Evolutionary conservation across 2,329 filamentous ascomycete species (phyloP).

Genomic region (Sarocladium brachiariae): DNA sequence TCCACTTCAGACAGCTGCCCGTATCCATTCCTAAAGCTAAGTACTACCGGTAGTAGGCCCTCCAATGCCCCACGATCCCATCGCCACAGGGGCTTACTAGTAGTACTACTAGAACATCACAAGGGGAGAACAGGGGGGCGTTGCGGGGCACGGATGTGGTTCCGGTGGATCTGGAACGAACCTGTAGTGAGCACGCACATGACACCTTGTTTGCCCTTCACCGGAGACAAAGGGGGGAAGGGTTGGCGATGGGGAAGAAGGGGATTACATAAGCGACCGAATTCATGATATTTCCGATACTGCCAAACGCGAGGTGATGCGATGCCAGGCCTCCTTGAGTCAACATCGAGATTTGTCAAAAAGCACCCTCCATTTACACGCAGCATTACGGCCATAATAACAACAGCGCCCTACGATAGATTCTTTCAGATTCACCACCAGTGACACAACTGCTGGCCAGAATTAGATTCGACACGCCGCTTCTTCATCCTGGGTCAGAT

Average conservation of each 20-base stretch:
- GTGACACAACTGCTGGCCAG: no score
- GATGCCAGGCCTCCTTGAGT: not conserved
- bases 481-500: no score
- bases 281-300: not conserved
- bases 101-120: not conserved
- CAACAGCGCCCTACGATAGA: no score
- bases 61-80: conserved; percentile 6
- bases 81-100: no score
- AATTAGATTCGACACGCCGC: no score
- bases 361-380: no score
- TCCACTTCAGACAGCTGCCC: conserved; percentile 5
- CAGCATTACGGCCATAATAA: no score
- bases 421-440: no score
- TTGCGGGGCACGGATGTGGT: not conserved
- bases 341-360: no score
- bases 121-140: not conserved
- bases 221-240: not conserved
- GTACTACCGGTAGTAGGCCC: no score
- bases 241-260: not conserved
- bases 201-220: no score
- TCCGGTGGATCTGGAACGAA: not conserved
- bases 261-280: not conserved
- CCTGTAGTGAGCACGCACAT: no score
- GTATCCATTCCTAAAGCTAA: not conserved
- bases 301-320: not conserved